phyloP scores from a whole-genome alignment of 192 early-diverging fungal species.

The Backusella australiensis region DNA sequence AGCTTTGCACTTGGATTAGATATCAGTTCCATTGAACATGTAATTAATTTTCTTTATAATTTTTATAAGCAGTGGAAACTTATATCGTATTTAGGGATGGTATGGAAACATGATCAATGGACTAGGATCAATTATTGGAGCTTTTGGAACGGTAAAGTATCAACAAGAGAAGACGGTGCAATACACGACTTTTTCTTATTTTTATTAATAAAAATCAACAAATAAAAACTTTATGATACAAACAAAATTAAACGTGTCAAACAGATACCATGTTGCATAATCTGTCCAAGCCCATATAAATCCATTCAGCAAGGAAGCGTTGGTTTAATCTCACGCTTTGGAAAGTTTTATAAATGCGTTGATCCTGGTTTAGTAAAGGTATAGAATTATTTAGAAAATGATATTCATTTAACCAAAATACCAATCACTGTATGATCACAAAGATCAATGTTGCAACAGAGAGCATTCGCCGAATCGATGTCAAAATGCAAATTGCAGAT shows the following conservation, averaged over 20 bases:
- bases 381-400: not conserved
- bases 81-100: slow-evolving; percentile 16
- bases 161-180: not conserved
- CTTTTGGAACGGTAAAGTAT: slow-evolving; percentile 42
- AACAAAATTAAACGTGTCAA: not conserved
- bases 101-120: slow-evolving; percentile 49
- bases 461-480: slow-evolving; percentile 39
- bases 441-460: slow-evolving; percentile 51
- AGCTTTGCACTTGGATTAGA: slow-evolving; percentile 18
- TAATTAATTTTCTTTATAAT: not conserved
- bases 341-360: slow-evolving; percentile 52
- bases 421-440: not conserved
- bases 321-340: slow-evolving; percentile 67
- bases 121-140: slow-evolving; percentile 38
- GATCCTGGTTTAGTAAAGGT: slow-evolving; percentile 54
- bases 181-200: not conserved
- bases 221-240: not conserved
- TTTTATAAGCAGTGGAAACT: not conserved
- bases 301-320: slow-evolving; percentile 66
- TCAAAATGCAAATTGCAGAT: slow-evolving; percentile 53
- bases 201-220: not conserved
- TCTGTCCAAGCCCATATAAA: slow-evolving; percentile 65
- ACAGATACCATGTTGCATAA: slow-evolving; percentile 41
- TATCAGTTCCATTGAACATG: slow-evolving; percentile 26
- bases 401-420: not conserved